Evolutionary conservation across 2,329 filamentous ascomycete species (phyloP), one percentile per base, ranked within the genome.

Genomic region (Ilyonectria mors-panacis): DNA sequence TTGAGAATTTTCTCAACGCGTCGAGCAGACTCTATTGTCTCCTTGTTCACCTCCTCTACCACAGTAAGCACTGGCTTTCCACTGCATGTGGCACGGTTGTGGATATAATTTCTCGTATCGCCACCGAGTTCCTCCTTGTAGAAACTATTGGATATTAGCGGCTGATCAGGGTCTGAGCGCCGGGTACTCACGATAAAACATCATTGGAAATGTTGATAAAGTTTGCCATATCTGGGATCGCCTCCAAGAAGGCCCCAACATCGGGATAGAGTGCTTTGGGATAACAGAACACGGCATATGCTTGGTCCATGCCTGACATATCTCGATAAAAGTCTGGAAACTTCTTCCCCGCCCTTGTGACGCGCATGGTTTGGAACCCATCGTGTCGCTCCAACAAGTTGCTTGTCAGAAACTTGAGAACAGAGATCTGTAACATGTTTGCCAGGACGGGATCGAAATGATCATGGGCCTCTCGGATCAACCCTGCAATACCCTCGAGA

Each of bases 121-220:
- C 60, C 60, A 6, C 60, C 53, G 6, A 63, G 23, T 19, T 63
- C 60, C 28, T 63, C 60, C n/a, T 63, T 63, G 51, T 63, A 63
- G 44, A 63, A 63, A 23, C 60, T 63, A 17, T 6, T 7, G 15
- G 7, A 19, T 17, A 23, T 53, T 53, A 53, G 33, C 28, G n/a
- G 12, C 8, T 51, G 12, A 19, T 10, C 4, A n/a, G 15, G 35
- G 13, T n/a, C 26, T 33, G 5, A 19, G 26, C 7, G 4, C 1
- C 21, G 30, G 9, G 6, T n/a, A 42, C 53, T 56, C 23, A 56
- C 53, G 53, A 56, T 12, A 56, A 23, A 10, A 56, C 53, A n/a
- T 56, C 53, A 21, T 56, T 56, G 13, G 53, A 39, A 19, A 56
- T 56, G 19, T 56, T 33, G 13, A 56, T 56, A 17, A 56, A 56